Evolutionary conservation across 495 filamentous ascomycete genomes (phyloP).

Genomic region (Sabuloglossum arenarium): DNA sequence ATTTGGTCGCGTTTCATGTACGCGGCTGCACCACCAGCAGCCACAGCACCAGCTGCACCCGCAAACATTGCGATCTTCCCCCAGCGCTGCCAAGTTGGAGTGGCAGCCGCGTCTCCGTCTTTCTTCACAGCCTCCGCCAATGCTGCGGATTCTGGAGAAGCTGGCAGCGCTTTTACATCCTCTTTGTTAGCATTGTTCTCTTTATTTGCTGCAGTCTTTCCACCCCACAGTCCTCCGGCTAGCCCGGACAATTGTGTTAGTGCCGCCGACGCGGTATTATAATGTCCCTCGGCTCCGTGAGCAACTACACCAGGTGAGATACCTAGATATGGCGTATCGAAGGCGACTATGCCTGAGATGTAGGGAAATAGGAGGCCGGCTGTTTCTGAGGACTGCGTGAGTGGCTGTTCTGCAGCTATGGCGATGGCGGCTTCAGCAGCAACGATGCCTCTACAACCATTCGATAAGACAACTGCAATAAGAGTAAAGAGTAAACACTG

Average conservation of each 20-base stretch:
- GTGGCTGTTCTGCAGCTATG: conserved; percentile 45
- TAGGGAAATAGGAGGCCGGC: conserved; percentile 23
- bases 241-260: conserved; percentile 46
- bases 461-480: not conserved
- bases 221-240: conserved; percentile 37
- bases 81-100: conserved; percentile 34
- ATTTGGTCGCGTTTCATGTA: conserved; percentile 70
- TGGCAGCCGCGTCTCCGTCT: conserved; percentile 27
- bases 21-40: conserved; percentile 71
- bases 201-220: conserved; percentile 13
- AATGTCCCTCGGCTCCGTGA: conserved; percentile 71
- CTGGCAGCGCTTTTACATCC: not conserved
- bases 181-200: conserved; percentile 5
- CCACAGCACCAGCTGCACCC: conserved; percentile 58
- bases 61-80: conserved; percentile 68
- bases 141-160: not conserved
- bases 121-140: not conserved
- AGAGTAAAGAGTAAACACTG: not conserved
- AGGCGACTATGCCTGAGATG: conserved; percentile 72
- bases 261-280: conserved; percentile 48
- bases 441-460: conserved; percentile 45
- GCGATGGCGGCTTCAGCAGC: conserved; percentile 68
- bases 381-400: conserved; percentile 18
- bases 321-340: conserved; percentile 88
- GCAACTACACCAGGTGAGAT: conserved; percentile 78